Evolutionary conservation across 306 rosid genomes (phyloP).

Genomic region (Rubus parviflorus): DNA sequence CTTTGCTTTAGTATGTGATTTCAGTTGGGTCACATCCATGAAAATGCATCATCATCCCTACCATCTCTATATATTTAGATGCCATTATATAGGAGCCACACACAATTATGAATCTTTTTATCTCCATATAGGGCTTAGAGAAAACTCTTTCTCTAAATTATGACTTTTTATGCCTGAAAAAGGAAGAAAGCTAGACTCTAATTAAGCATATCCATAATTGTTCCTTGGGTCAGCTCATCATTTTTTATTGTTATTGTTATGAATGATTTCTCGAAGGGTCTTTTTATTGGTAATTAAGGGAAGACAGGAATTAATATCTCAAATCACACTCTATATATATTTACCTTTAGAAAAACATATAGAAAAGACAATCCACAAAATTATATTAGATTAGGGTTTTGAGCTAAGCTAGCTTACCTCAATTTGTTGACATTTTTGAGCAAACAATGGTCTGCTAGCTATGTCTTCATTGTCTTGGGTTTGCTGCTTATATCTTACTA

Average conservation of each 20-base stretch:
- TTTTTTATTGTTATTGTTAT: background rate
- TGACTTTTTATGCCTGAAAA: slow-evolving; percentile 3
- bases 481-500: slow-evolving; percentile 4
- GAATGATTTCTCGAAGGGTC: background rate
- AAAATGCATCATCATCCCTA: background rate
- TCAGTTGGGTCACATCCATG: background rate
- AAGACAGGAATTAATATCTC: background rate
- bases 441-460: slow-evolving; percentile 1
- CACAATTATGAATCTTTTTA: background rate
- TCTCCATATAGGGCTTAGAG: slow-evolving; percentile 9
- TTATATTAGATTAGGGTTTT: slow-evolving; percentile 4
- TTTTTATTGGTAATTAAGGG: background rate
- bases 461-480: slow-evolving; percentile 16
- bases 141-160: background rate
- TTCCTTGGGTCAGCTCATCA: background rate
- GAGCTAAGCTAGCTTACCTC: slow-evolving; percentile 18
- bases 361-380: background rate
- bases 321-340: background rate
- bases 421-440: slow-evolving; percentile 42
- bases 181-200: background rate
- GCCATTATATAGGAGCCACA: slow-evolving; percentile 3
- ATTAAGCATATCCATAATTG: background rate
- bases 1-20: slow-evolving; percentile 4
- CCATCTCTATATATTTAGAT: background rate
- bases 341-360: background rate